These are phyloP conservation scores for Leishmania braziliensis DNA, from an alignment of 208 protist genomes.

Conservation along the genomic window DNA sequence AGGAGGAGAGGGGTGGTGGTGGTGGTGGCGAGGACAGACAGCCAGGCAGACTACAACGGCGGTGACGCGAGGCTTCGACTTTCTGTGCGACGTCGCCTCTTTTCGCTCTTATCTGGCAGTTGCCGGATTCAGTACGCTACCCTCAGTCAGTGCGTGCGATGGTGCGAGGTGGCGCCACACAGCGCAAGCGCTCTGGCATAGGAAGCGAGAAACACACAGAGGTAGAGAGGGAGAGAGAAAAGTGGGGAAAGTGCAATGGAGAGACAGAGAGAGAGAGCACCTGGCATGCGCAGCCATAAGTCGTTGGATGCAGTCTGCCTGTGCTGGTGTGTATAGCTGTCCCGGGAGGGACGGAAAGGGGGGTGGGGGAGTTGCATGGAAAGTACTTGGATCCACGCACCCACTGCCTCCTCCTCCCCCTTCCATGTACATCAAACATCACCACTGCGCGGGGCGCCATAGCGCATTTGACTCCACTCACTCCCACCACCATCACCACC, in stretches of 20 bases:
- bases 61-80: neutral
- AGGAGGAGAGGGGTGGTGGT: neutral
- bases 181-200: neutral
- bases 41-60: neutral
- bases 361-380: neutral
- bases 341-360: no score
- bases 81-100: neutral
- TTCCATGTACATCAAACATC: neutral
- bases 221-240: neutral
- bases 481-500: neutral
- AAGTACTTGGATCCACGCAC: neutral
- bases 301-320: neutral
- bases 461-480: neutral
- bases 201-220: neutral
- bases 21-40: neutral
- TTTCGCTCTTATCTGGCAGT: neutral
- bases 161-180: neutral
- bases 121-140: neutral
- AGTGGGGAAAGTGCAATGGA: neutral
- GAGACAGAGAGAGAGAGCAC: slow-evolving; percentile 2
- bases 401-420: neutral
- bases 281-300: neutral
- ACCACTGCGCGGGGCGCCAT: neutral
- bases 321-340: neutral
- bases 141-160: neutral